Evolutionary conservation across 148 eudicot genomes (phyloP).

Genomic region (Cornus suecica): DNA sequence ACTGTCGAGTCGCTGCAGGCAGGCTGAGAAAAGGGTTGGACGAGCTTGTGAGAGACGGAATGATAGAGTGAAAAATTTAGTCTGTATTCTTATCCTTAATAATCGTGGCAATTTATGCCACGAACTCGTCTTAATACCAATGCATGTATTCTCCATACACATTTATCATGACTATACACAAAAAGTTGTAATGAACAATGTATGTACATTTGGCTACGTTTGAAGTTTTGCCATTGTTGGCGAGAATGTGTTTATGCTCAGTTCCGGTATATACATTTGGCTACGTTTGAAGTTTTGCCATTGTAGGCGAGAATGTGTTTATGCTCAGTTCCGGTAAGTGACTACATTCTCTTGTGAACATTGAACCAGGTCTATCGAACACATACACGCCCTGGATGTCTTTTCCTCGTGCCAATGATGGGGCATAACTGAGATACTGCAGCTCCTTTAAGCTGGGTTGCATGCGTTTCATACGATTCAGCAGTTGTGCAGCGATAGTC

Average conservation of each 20-base stretch:
- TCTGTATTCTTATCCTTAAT: not conserved
- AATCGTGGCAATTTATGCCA: not conserved
- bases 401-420: too few species aligned
- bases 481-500: too few species aligned
- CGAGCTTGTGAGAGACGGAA: constrained; percentile 69
- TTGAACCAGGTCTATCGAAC: too few species aligned
- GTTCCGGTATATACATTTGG: not conserved
- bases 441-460: too few species aligned
- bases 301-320: too few species aligned
- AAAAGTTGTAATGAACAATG: not conserved
- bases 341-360: too few species aligned
- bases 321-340: too few species aligned
- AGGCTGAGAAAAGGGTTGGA: constrained; percentile 77
- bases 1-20: constrained; percentile 61
- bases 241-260: too few species aligned
- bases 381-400: too few species aligned
- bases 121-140: not conserved
- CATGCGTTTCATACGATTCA: too few species aligned
- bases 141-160: constrained; percentile 15
- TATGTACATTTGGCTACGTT: not conserved
- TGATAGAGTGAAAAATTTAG: constrained; percentile 35
- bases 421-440: too few species aligned
- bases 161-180: constrained; percentile 10
- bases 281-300: constrained; percentile 9
- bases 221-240: constrained; percentile 1